Percentiles rank a stretch among this genome's conserved stretches.
phyloP scores from a whole-genome alignment of 164 flowering plant species.

The Berberis thunbergii region DNA sequence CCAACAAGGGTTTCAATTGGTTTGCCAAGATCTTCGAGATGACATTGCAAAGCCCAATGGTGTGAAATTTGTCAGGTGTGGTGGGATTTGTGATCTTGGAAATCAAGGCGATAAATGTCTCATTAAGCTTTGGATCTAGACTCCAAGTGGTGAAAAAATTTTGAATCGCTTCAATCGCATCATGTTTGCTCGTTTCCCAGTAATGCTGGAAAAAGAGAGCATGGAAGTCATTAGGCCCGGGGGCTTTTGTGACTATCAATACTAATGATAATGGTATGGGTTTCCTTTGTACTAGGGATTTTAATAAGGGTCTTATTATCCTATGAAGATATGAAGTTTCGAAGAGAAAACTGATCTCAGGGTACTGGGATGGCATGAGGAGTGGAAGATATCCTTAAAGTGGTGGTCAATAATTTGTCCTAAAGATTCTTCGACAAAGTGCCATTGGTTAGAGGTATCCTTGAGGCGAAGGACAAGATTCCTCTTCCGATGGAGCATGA shows the following conservation, averaged over 20 bases:
- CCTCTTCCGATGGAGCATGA: no score
- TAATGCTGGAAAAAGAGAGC: neutral
- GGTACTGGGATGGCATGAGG: no score
- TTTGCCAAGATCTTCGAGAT: neutral
- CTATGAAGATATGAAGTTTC: no score
- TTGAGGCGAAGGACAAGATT: no score
- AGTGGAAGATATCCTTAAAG: no score
- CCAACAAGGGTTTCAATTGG: neutral
- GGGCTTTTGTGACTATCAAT: neutral
- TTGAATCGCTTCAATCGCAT: neutral
- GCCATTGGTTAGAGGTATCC: no score
- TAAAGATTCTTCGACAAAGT: no score
- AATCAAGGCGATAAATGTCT: neutral
- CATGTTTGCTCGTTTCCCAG: neutral
- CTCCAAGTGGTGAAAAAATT: neutral
- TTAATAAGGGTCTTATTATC: no score
- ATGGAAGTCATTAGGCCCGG: neutral
- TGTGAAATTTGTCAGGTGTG: neutral
- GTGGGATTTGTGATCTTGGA: neutral
- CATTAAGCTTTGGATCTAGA: neutral
- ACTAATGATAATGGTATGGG: neutral
- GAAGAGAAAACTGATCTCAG: no score
- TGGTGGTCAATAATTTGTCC: no score
- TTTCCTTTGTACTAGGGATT: neutral
- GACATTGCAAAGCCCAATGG: neutral